Conservation (phyloP, 345 rosid genomes). For the Garcia nutans region DNA sequence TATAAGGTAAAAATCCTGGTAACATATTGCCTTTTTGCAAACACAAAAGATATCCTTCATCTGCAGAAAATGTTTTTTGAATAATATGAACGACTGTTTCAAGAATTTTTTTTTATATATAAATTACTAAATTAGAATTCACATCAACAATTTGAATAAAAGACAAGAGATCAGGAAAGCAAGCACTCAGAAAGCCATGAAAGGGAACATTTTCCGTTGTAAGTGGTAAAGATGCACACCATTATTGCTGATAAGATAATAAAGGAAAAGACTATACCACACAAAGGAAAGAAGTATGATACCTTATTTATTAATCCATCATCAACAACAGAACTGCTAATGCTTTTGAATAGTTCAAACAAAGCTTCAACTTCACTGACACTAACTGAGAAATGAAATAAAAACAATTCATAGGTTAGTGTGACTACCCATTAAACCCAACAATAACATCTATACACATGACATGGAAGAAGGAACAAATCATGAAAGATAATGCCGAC, state of each 20-base stretch:
- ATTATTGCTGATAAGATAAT: neutral
- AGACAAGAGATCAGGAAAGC: neutral
- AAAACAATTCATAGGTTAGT: neutral
- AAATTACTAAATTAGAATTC: neutral
- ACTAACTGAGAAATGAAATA: constrained; percentile 58
- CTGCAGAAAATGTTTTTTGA: neutral
- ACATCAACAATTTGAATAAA: neutral
- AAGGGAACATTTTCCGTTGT: neutral
- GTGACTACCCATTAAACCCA: neutral
- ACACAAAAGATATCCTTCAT: neutral
- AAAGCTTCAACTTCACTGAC: constrained; percentile 99
- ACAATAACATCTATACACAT: neutral
- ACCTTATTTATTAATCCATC: constrained; percentile 98
- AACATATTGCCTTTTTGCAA: neutral
- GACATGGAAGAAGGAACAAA: neutral
- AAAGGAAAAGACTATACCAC: neutral
- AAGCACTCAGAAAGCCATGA: neutral
- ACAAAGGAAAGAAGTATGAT: constrained; percentile 8
- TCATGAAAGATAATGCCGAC: neutral
- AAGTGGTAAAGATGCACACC: neutral
- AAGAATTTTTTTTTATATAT: too few species aligned
- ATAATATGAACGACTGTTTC: neutral
- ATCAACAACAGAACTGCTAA: constrained; percentile 91
- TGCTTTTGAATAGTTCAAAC: constrained; percentile 93
- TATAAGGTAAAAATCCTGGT: neutral